phyloP scores from a whole-genome alignment of 2,329 filamentous ascomycete genomes.

The Fusarium sp. region DNA sequence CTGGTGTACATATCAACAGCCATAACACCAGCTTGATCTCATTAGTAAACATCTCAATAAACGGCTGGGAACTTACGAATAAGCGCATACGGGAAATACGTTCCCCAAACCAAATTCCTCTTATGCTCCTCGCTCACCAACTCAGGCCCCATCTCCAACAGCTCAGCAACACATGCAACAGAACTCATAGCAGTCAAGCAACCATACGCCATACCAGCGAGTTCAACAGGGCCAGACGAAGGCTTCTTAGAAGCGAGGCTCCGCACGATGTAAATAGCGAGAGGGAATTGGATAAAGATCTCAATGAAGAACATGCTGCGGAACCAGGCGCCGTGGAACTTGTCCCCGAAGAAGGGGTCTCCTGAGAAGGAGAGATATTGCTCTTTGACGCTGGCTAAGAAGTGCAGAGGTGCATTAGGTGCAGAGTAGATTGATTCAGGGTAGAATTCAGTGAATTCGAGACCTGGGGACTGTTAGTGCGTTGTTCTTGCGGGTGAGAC shows the following conservation, averaged over 20 bases:
- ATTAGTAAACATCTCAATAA: not conserved
- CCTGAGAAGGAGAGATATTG: conserved; percentile 62
- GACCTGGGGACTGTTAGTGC: conserved; percentile 52
- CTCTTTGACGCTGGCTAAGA: conserved; percentile 58
- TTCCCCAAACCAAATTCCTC: conserved; percentile 58
- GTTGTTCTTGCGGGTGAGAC: not conserved
- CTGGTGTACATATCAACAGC: conserved; percentile 66
- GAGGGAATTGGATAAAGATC: conserved; percentile 62
- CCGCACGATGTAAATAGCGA: conserved; percentile 60
- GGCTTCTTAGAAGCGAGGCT: conserved; percentile 51
- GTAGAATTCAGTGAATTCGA: conserved; percentile 67
- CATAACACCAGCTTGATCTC: conserved; percentile 59
- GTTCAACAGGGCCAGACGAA: conserved; percentile 57
- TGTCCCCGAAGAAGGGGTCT: conserved; percentile 63
- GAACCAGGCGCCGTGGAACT: conserved; percentile 61
- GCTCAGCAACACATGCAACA: conserved; percentile 62
- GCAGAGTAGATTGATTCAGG: conserved; percentile 59
- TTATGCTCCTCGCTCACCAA: conserved; percentile 60
- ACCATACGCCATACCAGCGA: conserved; percentile 64
- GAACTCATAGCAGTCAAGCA: conserved; percentile 65
- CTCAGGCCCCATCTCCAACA: conserved; percentile 60
- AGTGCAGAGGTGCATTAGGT: conserved; percentile 59
- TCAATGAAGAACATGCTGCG: conserved; percentile 63
- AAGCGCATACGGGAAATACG: conserved; percentile 64
- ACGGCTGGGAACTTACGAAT: conserved; percentile 59